Conservation (phyloP, 306 rosid genomes). For the Begonia masoniana region DNA sequence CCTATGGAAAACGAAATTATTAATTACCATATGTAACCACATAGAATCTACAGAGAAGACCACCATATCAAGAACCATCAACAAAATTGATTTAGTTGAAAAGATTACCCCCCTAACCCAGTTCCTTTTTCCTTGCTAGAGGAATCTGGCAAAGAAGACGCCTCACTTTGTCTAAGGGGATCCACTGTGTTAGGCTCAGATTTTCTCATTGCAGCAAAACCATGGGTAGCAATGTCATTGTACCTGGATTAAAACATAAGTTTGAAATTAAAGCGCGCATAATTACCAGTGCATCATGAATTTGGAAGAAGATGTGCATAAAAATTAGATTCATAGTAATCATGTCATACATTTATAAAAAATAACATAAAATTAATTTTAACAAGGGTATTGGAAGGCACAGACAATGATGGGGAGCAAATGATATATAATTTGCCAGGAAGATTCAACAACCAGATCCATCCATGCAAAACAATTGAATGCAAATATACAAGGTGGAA, state of each 20-base stretch:
- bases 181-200: conserved; percentile 29
- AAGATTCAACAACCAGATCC: too few relatives aligned
- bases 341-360: too few relatives aligned
- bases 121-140: conserved; percentile 30
- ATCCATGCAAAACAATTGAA: too few relatives aligned
- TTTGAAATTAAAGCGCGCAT: conserved; percentile 1
- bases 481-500: too few relatives aligned
- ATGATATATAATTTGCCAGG: too few relatives aligned
- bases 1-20: conserved; percentile 27
- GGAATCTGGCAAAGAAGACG: conserved; percentile 19
- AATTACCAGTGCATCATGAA: too few relatives aligned
- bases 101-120: conserved; percentile 69
- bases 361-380: too few relatives aligned
- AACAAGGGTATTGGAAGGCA: too few relatives aligned
- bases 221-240: conserved; percentile 84
- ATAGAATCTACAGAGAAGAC: background rate
- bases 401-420: too few relatives aligned
- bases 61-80: conserved; percentile 6
- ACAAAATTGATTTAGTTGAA: conserved; percentile 10
- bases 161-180: conserved; percentile 27
- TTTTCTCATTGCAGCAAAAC: conserved; percentile 74
- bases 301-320: too few relatives aligned
- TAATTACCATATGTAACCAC: conserved; percentile 1
- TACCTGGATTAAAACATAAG: conserved; percentile 42
- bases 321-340: too few relatives aligned